Conservation (phyloP, 2,329 filamentous ascomycete species). For the Cercospora nicotianae region DNA sequence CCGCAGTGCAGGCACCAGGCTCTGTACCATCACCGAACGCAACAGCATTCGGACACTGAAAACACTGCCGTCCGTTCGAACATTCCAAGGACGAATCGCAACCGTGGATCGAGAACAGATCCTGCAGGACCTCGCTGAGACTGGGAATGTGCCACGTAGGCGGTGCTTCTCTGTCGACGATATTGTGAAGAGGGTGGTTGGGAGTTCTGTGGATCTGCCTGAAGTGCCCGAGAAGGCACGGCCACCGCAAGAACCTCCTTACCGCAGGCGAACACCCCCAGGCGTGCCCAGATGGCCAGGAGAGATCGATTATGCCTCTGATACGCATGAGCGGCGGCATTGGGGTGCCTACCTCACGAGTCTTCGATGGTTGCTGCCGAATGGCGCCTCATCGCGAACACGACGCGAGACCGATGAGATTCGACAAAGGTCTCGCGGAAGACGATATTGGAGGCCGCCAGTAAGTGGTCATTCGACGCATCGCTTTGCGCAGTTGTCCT, state of each 20-base stretch:
- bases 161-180: conserved; percentile 30
- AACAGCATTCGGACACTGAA: conserved; percentile 45
- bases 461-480: conserved; percentile 35
- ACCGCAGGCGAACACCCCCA: conserved; percentile 31
- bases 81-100: conserved; percentile 23
- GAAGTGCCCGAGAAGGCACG: conserved; percentile 12
- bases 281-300: conserved; percentile 36
- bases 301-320: neutral
- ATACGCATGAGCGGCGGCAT: neutral
- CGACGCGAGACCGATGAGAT: neutral
- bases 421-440: neutral
- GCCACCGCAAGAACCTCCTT: conserved; percentile 30
- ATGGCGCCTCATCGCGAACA: neutral
- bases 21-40: conserved; percentile 49
- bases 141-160: neutral
- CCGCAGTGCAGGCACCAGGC: conserved; percentile 39
- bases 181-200: neutral
- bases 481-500: conserved; percentile 23
- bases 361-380: neutral
- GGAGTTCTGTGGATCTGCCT: conserved; percentile 9
- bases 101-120: neutral
- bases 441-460: conserved; percentile 35
- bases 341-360: neutral
- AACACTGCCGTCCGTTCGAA: conserved; percentile 35
- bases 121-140: neutral